Percentiles rank a stretch among this genome's conserved stretches.
phyloP scores from a whole-genome alignment of 768 basidiomycete genomes.

The Pleurotus pulmonarius region DNA sequence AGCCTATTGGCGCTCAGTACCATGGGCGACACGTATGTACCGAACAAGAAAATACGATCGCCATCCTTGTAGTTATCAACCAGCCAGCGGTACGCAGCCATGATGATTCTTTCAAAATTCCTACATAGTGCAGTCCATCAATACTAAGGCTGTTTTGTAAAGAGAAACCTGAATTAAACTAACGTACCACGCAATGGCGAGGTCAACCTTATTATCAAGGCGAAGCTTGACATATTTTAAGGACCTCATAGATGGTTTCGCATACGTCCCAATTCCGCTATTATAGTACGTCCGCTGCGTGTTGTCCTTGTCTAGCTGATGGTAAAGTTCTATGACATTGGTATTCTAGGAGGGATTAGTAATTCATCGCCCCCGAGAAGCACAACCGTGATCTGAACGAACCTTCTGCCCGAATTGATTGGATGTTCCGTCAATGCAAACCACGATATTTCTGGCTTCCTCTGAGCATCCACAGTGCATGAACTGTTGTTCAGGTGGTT shows the following conservation, averaged over 20 bases:
- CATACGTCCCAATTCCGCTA: constrained; percentile 35
- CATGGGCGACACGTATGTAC: constrained; percentile 12
- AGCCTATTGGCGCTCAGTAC: background rate
- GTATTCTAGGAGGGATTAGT: constrained; percentile 26
- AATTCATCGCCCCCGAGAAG: background rate
- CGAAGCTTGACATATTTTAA: constrained; percentile 12
- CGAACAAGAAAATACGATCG: constrained; percentile 36
- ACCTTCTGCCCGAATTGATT: constrained; percentile 34
- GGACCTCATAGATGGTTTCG: constrained; percentile 17
- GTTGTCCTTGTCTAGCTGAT: constrained; percentile 27
- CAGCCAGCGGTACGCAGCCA: constrained; percentile 37
- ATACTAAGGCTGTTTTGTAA: too few species aligned
- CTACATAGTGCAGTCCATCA: constrained; percentile 14
- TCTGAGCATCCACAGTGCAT: background rate
- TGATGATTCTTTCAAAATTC: constrained; percentile 29
- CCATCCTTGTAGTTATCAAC: constrained; percentile 32
- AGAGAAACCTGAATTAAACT: too few species aligned
- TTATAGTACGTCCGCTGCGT: constrained; percentile 35
- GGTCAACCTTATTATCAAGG: constrained; percentile 22
- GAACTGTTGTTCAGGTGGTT: too few species aligned
- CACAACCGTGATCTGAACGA: background rate
- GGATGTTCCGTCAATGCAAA: constrained; percentile 38
- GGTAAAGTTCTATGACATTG: constrained; percentile 36
- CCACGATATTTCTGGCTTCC: constrained; percentile 19
- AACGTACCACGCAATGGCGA: constrained; percentile 30